Percentiles rank a stretch among this genome's conserved stretches.
Conservation (phyloP, 805 yeast species). For the Lipomyces sp. region DNA sequence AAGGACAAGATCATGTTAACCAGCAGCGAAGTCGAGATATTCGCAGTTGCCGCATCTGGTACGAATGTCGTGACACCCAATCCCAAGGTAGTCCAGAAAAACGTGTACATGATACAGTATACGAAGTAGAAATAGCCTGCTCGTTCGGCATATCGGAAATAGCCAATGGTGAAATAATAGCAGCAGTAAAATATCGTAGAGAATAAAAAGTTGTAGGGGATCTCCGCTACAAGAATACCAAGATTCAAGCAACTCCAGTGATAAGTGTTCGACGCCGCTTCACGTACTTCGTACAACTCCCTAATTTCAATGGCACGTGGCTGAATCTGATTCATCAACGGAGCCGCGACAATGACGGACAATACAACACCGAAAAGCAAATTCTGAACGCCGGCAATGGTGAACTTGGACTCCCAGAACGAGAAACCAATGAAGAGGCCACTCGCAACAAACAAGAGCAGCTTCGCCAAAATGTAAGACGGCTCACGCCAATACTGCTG, state of each 20-base stretch:
- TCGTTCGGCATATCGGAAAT: slow-evolving; percentile 45
- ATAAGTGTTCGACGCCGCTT: slow-evolving; percentile 66
- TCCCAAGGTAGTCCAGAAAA: slow-evolving; percentile 52
- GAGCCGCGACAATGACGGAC: slow-evolving; percentile 55
- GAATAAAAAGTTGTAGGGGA: slow-evolving; percentile 55
- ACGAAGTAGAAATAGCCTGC: slow-evolving; percentile 47
- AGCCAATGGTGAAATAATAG: slow-evolving; percentile 50
- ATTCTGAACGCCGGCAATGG: slow-evolving; percentile 56
- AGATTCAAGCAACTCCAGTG: slow-evolving; percentile 63
- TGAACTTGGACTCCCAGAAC: slow-evolving; percentile 55
- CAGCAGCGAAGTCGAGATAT: slow-evolving; percentile 54
- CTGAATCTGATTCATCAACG: slow-evolving; percentile 61
- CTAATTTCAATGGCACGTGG: slow-evolving; percentile 56
- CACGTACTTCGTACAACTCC: slow-evolving; percentile 67
- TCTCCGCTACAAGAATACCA: slow-evolving; percentile 53
- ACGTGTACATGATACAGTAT: slow-evolving; percentile 50
- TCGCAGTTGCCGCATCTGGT: slow-evolving; percentile 68
- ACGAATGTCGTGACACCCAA: slow-evolving; percentile 54
- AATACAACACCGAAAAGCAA: slow-evolving; percentile 56
- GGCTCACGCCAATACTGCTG: slow-evolving; percentile 59
- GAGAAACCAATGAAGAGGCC: slow-evolving; percentile 71
- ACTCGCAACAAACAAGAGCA: slow-evolving; percentile 47
- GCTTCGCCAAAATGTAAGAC: slow-evolving; percentile 58
- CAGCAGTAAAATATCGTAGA: slow-evolving; percentile 54
- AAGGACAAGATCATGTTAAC: slow-evolving; percentile 59